phyloP scores from a whole-genome alignment of 1,139 yeast species.

The Geotrichum aggregatum region DNA sequence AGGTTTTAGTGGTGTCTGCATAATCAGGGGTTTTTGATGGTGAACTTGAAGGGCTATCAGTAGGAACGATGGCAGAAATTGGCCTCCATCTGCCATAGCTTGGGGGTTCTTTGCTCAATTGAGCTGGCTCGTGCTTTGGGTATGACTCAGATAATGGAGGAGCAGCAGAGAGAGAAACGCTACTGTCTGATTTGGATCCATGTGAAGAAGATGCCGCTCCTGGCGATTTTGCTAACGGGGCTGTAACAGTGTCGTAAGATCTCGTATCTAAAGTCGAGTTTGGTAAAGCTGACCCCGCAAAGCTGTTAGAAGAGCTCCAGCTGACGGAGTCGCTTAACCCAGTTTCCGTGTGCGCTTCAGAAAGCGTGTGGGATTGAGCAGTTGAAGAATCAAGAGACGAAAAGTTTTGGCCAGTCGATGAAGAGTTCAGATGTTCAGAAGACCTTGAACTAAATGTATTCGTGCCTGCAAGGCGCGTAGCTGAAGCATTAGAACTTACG shows the following conservation, averaged over 20 bases:
- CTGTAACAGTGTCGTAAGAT: background rate
- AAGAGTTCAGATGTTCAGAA: background rate
- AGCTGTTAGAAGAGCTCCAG: no score
- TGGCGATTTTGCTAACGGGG: background rate
- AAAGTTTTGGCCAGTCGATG: no score
- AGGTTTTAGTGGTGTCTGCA: background rate
- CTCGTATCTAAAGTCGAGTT: background rate
- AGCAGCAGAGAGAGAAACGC: background rate
- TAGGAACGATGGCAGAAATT: background rate
- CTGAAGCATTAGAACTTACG: no score
- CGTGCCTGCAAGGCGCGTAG: background rate
- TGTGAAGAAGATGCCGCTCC: background rate
- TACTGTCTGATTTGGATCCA: background rate
- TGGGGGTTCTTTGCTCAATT: background rate
- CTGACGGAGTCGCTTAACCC: no score
- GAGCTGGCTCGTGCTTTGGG: no score
- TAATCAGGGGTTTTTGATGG: background rate
- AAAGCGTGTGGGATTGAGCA: no score
- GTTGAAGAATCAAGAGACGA: no score
- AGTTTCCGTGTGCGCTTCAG: no score
- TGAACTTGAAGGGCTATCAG: no score
- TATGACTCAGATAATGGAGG: background rate
- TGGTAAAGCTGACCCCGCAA: no score
- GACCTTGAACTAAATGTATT: background rate
- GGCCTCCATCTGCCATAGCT: constrained; percentile 9